Evolutionary conservation across 2,329 filamentous ascomycete species (phyloP), one percentile per base, ranked within the genome.

Genomic region (Leptographium galeiforme): DNA sequence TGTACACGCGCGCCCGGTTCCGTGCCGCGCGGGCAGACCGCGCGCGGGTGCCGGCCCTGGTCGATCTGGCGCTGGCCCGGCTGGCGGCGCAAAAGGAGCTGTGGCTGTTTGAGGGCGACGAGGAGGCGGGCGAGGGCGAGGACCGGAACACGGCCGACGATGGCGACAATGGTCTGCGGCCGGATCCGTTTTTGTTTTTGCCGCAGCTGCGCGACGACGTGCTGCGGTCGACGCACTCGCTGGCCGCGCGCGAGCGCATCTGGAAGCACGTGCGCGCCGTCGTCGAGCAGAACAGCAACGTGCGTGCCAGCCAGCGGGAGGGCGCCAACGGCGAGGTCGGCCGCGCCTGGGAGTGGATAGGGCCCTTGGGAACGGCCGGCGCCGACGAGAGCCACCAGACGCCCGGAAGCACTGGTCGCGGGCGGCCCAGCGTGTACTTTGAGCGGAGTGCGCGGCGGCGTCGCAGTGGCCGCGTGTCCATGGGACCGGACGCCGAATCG

Each of bases 221-320:
- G 4, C 74, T 98, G 41, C 77, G 91, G 19, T 80, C 85, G 33
- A 83, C 95, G 57, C 88, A 96, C 66, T 84, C 79, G 4, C 76
- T 90, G 19, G 75, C 76, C 10, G 80, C 89, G 61, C 78, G 93
- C 40, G 85, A 93, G 63, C 79, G 81, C 53, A 73, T 98, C 50
- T 98, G 94, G 93, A 77, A 82, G 58, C 81, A 81, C 50, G 93
- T 98, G 19, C 79, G 82, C 60, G 79, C 75, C 51, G 85, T 97
- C 51, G 90, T 98, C 1, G 93, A 98, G 68, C 83, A 84, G 67
- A 98, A 98, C 66, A 86, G 87, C 56, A 98, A 98, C 63, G 85
- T 98, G 16, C 79, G 93, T 44, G 87, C 78, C 0, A 73, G 77
- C 69, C 68, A 90, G 77, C 70, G 89, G 72, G 71, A 85, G 77